Evolutionary conservation across 495 filamentous ascomycete species (phyloP).

Genomic region (Alectoria sarmentosa): DNA sequence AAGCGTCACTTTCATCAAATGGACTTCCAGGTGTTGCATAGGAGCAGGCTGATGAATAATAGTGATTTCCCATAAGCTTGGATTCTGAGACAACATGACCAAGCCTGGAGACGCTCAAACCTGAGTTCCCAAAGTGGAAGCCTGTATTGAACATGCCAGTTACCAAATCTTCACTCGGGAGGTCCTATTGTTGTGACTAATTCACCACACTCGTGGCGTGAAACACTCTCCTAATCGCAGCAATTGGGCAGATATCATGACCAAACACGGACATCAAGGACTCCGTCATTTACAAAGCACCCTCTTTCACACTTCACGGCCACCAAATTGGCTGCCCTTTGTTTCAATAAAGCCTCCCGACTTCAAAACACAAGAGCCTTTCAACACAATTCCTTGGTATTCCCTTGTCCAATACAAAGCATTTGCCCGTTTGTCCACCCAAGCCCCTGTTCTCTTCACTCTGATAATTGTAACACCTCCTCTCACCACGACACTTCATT

Average conservation of each 20-base stretch:
- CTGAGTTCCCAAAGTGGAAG: not conserved
- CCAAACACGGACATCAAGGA: not conserved
- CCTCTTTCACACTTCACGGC: not conserved
- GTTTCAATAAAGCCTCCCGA: not conserved
- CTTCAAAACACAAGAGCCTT: not conserved
- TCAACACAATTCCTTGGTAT: not conserved
- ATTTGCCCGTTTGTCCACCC: not conserved
- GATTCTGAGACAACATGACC: conserved; percentile 15
- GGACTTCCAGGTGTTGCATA: not conserved
- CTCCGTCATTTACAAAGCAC: not conserved
- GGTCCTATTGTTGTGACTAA: not conserved
- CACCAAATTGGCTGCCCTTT: not conserved
- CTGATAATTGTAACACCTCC: not conserved
- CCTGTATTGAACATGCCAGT: not conserved
- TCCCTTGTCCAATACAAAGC: not conserved
- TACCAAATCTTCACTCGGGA: not conserved
- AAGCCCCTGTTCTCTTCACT: not conserved
- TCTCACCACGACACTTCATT: not conserved
- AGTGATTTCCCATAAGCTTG: conserved; percentile 26
- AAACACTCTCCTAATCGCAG: too few species aligned
- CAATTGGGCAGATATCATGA: not conserved
- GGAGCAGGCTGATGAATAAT: conserved; percentile 4
- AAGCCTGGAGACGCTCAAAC: not conserved
- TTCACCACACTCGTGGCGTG: too few species aligned
- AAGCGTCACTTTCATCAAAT: conserved; percentile 23